Base-by-base conservation (phyloP, 257 asterid genomes). In the Gynochthodes officinalis region DNA sequence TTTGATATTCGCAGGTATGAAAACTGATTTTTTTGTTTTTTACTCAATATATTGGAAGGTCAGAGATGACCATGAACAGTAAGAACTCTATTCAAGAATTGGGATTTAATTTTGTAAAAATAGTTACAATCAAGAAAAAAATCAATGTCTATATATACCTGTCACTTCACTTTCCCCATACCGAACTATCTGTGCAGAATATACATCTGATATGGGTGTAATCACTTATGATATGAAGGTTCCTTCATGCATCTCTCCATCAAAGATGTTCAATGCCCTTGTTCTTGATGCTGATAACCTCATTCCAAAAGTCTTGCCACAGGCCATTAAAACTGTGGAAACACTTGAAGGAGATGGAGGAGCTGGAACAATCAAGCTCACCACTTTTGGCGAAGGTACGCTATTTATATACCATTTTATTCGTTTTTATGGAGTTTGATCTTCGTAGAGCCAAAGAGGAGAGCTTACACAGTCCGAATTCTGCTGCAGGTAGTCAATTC, bases 291-390 rank as follows among this genome's bases (percentile, higher is more conserved):
- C 77, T 9, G 76, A 82, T 37, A 78, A 65, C 78, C 76, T 80
- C 75, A 25, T 74, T 0, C 88, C 86, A 1, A 78, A 78, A 63
- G 52, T 75, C 73, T 3, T 79, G 76, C 86, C 90, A 14, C 70
- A 75, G 7, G 79, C 76, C 13, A 73, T 86, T 74, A 73, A 81
- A 43, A 79, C 67, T 4, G 32, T 82, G 5, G 81, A 79, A 40
- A 74, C 35, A 10, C 43, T 80, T 16, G 75, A 80, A 57, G 86
- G 86, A 33, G 84, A 83, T 19, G 90, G 77, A 18, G 83, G 85
- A 1, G 82, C 62, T 2, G 86, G 85, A 55, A 75, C 75, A 44
- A 62, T 79, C 58, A 78, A 64, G 42, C 27, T 77, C 16, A 77
- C 83, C 43, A 71, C 64, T 32, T 81, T 81, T 30, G 78, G 76